phyloP scores from a whole-genome alignment of 208 protist genomes.

The Trichomonas vaginalis region DNA sequence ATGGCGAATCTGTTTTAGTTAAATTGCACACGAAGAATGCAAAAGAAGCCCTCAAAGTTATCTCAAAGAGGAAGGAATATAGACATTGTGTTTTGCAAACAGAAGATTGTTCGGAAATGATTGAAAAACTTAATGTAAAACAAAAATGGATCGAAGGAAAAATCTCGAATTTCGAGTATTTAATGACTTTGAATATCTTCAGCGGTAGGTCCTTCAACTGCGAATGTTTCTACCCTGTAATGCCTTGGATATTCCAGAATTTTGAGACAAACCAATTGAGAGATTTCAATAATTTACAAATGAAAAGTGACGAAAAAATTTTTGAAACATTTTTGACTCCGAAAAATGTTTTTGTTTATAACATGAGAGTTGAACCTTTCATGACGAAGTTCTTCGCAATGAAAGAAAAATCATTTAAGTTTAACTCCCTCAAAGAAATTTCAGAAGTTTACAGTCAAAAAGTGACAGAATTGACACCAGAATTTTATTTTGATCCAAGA shows the following conservation, averaged over 20 bases:
- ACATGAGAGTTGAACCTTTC: background rate
- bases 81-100: background rate
- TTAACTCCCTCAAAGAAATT: background rate
- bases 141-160: background rate
- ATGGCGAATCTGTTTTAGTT: background rate
- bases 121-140: background rate
- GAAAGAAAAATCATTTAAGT: background rate
- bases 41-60: background rate
- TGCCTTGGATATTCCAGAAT: background rate
- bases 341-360: background rate
- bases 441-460: background rate
- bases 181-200: background rate
- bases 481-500: slow-evolving; percentile 48
- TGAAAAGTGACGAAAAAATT: background rate
- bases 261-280: background rate
- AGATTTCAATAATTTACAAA: background rate
- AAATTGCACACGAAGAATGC: background rate
- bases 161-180: background rate
- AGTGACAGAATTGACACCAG: slow-evolving; percentile 41
- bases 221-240: background rate
- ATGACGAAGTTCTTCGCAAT: background rate
- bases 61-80: background rate
- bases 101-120: background rate
- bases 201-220: background rate
- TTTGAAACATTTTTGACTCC: background rate